Evolutionary conservation across 352 stramenopile genomes (phyloP).

Genomic region (Phytophthora macrochlamydospora): DNA sequence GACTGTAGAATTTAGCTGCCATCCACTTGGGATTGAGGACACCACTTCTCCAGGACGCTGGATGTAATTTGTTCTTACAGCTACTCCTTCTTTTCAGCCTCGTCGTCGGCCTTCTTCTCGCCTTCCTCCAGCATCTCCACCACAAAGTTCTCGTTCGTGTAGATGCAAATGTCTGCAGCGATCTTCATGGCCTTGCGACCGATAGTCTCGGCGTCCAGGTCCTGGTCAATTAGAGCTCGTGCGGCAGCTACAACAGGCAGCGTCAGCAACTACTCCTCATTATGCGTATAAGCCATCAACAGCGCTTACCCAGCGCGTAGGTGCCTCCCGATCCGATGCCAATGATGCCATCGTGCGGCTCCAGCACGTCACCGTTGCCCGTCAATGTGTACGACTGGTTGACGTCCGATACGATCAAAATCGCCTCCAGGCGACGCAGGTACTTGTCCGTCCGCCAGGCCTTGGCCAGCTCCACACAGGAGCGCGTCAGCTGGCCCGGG

Average conservation of each 20-base stretch:
- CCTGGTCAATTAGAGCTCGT: conserved; percentile 94
- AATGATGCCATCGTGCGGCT: conserved; percentile 96
- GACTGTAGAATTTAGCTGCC: too few species aligned
- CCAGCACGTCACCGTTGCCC: conserved; percentile 98
- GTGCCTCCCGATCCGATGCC: conserved; percentile 93
- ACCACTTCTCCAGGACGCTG: neutral
- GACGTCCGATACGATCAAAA: conserved; percentile 95
- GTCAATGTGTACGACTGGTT: conserved; percentile 97
- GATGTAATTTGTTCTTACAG: conserved; percentile 4
- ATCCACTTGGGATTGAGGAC: too few species aligned
- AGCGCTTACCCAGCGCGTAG: conserved; percentile 91
- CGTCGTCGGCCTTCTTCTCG: conserved; percentile 16
- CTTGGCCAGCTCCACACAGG: conserved; percentile 99
- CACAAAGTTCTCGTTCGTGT: conserved; percentile 98
- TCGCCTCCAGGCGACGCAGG: conserved; percentile 93
- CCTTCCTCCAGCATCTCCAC: conserved; percentile 90
- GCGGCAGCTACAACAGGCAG: conserved; percentile 84
- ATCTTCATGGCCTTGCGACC: conserved; percentile 95
- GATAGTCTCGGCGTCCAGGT: conserved; percentile 95
- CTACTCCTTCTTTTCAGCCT: conserved; percentile 44
- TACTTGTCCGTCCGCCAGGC: conserved; percentile 99
- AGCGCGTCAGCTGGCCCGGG: conserved; percentile 95
- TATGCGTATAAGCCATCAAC: conserved; percentile 2
- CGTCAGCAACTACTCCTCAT: conserved; percentile 9
- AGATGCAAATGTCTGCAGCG: conserved; percentile 97